Evolutionary conservation across 2,329 filamentous ascomycete genomes (phyloP).

Genomic region (Neofusicoccum parvum): DNA sequence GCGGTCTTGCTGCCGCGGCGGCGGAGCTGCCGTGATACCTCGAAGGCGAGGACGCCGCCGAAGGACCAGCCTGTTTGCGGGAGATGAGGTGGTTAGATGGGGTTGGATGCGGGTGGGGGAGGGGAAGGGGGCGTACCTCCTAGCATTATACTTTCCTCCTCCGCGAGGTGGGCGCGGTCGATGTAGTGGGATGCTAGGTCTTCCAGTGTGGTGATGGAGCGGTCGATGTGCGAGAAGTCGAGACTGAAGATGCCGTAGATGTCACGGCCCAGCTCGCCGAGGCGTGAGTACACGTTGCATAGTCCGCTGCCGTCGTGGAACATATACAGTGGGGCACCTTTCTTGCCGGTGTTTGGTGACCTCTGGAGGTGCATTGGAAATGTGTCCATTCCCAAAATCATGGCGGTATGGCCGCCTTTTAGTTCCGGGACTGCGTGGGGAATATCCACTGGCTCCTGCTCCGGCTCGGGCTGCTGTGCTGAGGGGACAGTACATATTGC

Average conservation of each 20-base stretch:
- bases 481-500: neutral
- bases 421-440: too few species aligned
- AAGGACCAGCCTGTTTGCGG: conserved; percentile 22
- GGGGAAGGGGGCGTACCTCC: neutral
- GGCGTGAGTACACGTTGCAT: conserved; percentile 29
- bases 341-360: neutral
- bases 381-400: neutral
- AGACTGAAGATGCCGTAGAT: conserved; percentile 28
- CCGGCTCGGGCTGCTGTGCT: neutral
- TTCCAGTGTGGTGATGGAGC: neutral
- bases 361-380: neutral
- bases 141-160: neutral
- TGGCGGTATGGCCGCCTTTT: neutral
- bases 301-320: conserved; percentile 55
- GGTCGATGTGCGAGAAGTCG: conserved; percentile 25
- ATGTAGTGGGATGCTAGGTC: neutral
- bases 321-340: conserved; percentile 44
- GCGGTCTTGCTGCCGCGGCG: neutral
- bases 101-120: neutral
- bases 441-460: too few species aligned
- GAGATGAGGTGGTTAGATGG: neutral
- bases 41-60: conserved; percentile 23
- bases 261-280: conserved; percentile 22
- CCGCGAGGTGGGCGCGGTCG: neutral
- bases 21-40: conserved; percentile 11